Evolutionary conservation across 805 yeast genomes (phyloP).

Genomic region (Candida yuanshanica): DNA sequence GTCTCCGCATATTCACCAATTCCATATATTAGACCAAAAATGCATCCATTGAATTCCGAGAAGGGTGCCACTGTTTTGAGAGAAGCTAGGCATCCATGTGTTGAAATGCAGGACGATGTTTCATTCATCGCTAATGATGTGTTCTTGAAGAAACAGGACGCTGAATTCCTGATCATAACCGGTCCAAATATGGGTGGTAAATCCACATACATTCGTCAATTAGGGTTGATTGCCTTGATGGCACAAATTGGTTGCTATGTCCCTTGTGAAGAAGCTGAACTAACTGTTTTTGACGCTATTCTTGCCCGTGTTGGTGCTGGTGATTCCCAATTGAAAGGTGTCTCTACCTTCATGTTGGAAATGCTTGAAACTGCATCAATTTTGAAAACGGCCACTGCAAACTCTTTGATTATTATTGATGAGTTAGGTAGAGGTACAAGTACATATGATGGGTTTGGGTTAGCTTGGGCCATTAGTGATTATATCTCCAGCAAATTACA

Average conservation of each 20-base stretch:
- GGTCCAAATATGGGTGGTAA: constrained; percentile 99
- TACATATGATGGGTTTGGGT: constrained; percentile 91
- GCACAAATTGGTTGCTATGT: constrained; percentile 80
- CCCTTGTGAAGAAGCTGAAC: constrained; percentile 73
- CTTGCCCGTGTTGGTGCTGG: constrained; percentile 98
- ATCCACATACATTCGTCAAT: constrained; percentile 85
- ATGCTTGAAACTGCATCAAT: constrained; percentile 93
- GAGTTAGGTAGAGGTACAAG: constrained; percentile 82
- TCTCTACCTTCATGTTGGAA: constrained; percentile 94
- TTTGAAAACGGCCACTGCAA: constrained; percentile 67
- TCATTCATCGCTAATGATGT: constrained; percentile 91
- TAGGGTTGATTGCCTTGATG: constrained; percentile 82
- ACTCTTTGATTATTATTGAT: constrained; percentile 83
- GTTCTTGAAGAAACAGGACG: constrained; percentile 44
- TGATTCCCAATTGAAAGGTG: constrained; percentile 94
- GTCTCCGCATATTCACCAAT: constrained; percentile 76
- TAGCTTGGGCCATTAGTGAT: constrained; percentile 95
- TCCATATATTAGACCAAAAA: constrained; percentile 70
- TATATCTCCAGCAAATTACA: constrained; percentile 63
- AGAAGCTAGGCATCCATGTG: constrained; percentile 91
- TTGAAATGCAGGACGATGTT: constrained; percentile 88
- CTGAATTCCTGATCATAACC: constrained; percentile 79
- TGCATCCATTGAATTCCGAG: constrained; percentile 46
- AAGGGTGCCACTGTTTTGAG: constrained; percentile 47
- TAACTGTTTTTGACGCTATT: constrained; percentile 84